Percentiles rank a stretch among this genome's conserved stretches.
These are phyloP conservation scores for Tieghemiomyces parasiticus DNA, from an alignment of 192 early-diverging fungal genomes.

Conservation along the genomic window DNA sequence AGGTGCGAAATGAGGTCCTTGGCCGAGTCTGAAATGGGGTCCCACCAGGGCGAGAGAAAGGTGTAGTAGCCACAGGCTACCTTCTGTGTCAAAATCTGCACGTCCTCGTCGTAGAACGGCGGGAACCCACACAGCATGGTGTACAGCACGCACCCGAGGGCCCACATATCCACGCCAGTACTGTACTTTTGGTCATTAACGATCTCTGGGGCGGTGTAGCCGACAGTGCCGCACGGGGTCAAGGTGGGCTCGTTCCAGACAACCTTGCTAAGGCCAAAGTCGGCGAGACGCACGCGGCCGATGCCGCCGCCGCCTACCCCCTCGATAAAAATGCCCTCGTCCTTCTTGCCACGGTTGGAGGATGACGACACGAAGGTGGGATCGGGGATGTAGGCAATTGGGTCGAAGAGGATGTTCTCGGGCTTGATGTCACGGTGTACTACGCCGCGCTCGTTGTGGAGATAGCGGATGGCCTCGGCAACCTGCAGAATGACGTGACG, in stretches of 20 bases:
- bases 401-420: slow-evolving; percentile 74
- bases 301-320: slow-evolving; percentile 72
- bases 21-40: slow-evolving; percentile 55
- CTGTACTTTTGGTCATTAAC: slow-evolving; percentile 64
- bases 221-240: slow-evolving; percentile 86
- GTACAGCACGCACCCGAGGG: slow-evolving; percentile 73
- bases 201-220: slow-evolving; percentile 89
- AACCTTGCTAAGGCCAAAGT: slow-evolving; percentile 82
- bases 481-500: slow-evolving; percentile 79
- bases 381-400: slow-evolving; percentile 44
- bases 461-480: slow-evolving; percentile 64
- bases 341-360: slow-evolving; percentile 34
- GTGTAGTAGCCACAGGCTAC: slow-evolving; percentile 71
- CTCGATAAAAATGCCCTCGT: slow-evolving; percentile 54
- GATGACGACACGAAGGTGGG: slow-evolving; percentile 11
- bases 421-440: slow-evolving; percentile 89
- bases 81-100: slow-evolving; percentile 61
- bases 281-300: slow-evolving; percentile 69
- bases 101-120: slow-evolving; percentile 72
- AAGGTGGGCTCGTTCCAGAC: slow-evolving; percentile 67
- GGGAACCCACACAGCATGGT: slow-evolving; percentile 69
- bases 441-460: slow-evolving; percentile 69
- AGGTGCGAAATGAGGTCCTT: slow-evolving; percentile 58
- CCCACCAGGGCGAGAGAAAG: slow-evolving; percentile 87
- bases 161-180: slow-evolving; percentile 78